A percentile compares a stretch with the other conserved stretches of the same genome.
phyloP scores from a whole-genome alignment of 2,329 filamentous ascomycete genomes.

The Nannizziopsis barbatae region DNA sequence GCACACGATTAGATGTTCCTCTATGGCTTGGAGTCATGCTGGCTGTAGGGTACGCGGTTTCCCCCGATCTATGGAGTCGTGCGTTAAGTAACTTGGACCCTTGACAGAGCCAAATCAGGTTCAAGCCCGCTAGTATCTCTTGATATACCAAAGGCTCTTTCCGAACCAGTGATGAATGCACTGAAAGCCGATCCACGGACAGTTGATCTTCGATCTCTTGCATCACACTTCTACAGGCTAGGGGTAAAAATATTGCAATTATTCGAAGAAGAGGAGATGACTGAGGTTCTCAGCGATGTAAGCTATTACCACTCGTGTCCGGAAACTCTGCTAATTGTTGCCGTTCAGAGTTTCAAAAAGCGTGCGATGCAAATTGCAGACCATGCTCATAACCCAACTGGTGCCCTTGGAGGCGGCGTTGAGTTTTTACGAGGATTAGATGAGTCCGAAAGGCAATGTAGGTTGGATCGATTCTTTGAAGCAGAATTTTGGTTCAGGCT shows the following conservation, averaged over 20 bases:
- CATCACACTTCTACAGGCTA: slow-evolving; percentile 77
- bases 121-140: slow-evolving; percentile 52
- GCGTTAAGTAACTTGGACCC: background rate
- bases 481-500: background rate
- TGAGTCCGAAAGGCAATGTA: slow-evolving; percentile 68
- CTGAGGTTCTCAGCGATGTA: slow-evolving; percentile 53
- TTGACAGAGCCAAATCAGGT: slow-evolving; percentile 4
- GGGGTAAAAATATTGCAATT: slow-evolving; percentile 78
- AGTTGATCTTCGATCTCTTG: slow-evolving; percentile 71
- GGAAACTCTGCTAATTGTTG: slow-evolving; percentile 1
- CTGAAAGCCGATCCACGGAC: slow-evolving; percentile 80
- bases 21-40: slow-evolving; percentile 95
- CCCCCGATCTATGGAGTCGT: background rate
- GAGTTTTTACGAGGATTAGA: slow-evolving; percentile 84
- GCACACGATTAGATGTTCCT: slow-evolving; percentile 70
- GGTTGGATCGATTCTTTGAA: slow-evolving; percentile 19
- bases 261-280: slow-evolving; percentile 77
- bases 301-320: slow-evolving; percentile 9
- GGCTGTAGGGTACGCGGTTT: slow-evolving; percentile 42
- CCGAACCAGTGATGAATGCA: slow-evolving; percentile 71
- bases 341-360: slow-evolving; percentile 59
- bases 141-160: slow-evolving; percentile 67
- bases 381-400: slow-evolving; percentile 74
- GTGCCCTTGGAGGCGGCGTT: slow-evolving; percentile 53
- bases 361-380: slow-evolving; percentile 74